A percentile compares a stretch with the other conserved stretches of the same genome.
Evolutionary conservation across 441 rosid species (phyloP).

Genomic region (Euphorbia celastroides): DNA sequence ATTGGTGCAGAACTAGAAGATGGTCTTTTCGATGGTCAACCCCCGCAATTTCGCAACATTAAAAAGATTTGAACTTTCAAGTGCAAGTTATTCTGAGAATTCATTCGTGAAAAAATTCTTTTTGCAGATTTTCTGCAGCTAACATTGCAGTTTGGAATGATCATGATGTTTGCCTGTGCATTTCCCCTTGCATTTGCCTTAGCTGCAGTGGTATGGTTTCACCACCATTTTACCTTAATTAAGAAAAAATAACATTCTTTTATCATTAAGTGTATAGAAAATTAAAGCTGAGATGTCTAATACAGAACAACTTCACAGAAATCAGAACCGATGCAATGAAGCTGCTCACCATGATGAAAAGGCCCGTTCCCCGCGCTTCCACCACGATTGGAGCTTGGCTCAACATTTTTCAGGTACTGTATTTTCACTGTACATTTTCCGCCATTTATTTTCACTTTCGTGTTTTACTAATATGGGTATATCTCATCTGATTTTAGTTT

Average conservation of each 20-base stretch:
- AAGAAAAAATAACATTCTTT: neutral
- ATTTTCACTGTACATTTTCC: neutral
- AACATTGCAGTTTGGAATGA: constrained; percentile 90
- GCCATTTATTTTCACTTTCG: neutral
- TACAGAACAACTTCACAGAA: constrained; percentile 72
- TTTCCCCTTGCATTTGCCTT: constrained; percentile 84
- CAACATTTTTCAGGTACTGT: constrained; percentile 82
- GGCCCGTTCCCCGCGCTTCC: constrained; percentile 83
- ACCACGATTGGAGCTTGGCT: constrained; percentile 91
- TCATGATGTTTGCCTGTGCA: constrained; percentile 98
- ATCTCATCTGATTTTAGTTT: constrained; percentile 37
- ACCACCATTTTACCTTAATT: constrained; percentile 5
- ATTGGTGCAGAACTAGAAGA: constrained; percentile 86
- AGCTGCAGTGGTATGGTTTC: constrained; percentile 56
- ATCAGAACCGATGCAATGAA: constrained; percentile 85
- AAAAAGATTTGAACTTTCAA: neutral
- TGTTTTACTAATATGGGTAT: constrained; percentile 3
- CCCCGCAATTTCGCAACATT: constrained; percentile 6
- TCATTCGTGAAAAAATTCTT: constrained; percentile 1
- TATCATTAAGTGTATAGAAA: neutral
- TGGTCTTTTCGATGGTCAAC: constrained; percentile 87
- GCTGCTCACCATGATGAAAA: constrained; percentile 62
- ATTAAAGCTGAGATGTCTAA: constrained; percentile 17
- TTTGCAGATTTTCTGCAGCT: constrained; percentile 71
- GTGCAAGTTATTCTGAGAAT: neutral